Percentiles rank a stretch among this genome's conserved stretches.
Conservation (phyloP, 148 eudicot species). For the Rhododendron ferrugineum region DNA sequence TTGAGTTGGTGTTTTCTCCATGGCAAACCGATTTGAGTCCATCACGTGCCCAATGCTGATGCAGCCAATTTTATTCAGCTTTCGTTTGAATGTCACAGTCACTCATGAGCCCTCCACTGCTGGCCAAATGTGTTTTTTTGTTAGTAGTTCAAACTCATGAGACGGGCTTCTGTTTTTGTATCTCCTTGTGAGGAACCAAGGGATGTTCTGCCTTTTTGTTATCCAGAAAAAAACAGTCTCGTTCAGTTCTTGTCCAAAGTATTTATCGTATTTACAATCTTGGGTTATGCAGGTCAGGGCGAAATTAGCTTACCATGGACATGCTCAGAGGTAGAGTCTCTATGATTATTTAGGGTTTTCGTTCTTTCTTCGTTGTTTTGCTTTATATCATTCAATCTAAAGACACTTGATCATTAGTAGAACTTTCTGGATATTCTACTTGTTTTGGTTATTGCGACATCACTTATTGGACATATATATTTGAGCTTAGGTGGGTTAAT, state of each 20-base stretch:
- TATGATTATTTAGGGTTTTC: background rate
- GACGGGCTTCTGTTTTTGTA: background rate
- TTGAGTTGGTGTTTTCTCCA: constrained; percentile 2
- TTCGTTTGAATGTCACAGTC: background rate
- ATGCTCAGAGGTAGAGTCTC: constrained; percentile 63
- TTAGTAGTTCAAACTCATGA: background rate
- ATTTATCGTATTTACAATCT: constrained; percentile 13
- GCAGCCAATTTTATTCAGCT: background rate
- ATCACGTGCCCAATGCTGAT: background rate
- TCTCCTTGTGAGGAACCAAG: background rate
- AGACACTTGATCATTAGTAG: background rate
- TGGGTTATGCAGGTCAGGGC: constrained; percentile 62
- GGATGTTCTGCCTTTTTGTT: background rate
- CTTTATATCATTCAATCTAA: background rate
- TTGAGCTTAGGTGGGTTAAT: background rate
- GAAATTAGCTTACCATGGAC: constrained; percentile 67
- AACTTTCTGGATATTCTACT: constrained; percentile 1
- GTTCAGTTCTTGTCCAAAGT: background rate
- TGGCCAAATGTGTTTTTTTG: background rate
- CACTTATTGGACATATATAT: background rate
- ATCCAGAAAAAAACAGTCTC: background rate
- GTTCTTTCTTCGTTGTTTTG: background rate
- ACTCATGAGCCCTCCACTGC: background rate
- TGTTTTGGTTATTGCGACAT: background rate
- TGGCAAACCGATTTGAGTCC: background rate